Percentiles rank a stretch among this genome's conserved stretches.
Conservation (phyloP, 2,329 filamentous ascomycete species). For the Diaporthe humulicola region DNA sequence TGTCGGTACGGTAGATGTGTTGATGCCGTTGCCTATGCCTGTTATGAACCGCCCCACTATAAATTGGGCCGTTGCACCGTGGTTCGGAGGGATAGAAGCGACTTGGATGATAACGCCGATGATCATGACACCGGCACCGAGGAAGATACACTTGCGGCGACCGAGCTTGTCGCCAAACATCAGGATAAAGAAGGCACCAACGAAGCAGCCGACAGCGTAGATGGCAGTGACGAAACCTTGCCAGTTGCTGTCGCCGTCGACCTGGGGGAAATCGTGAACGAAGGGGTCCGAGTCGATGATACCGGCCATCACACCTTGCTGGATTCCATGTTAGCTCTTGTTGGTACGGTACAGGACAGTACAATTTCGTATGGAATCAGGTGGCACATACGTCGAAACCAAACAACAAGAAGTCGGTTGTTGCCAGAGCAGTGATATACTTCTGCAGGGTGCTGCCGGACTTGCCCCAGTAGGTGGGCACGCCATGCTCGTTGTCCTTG, state of each 20-base stretch:
- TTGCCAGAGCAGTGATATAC: conserved; percentile 37
- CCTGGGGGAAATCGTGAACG: conserved; percentile 47
- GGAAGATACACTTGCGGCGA: conserved; percentile 66
- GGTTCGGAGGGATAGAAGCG: conserved; percentile 58
- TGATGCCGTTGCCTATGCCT: conserved; percentile 65
- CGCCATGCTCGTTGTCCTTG: conserved; percentile 40
- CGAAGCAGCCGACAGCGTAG: conserved; percentile 58
- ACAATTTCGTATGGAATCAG: too few species aligned
- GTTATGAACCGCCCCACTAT: conserved; percentile 64
- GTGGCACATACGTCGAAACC: conserved; percentile 37
- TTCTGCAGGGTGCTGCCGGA: conserved; percentile 38
- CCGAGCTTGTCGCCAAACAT: conserved; percentile 66
- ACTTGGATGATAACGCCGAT: conserved; percentile 68
- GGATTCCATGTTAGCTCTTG: neutral
- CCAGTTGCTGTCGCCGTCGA: conserved; percentile 48
- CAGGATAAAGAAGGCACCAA: conserved; percentile 56
- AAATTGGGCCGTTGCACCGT: conserved; percentile 61
- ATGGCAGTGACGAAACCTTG: conserved; percentile 56
- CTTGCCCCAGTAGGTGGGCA: conserved; percentile 40
- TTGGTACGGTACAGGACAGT: neutral
- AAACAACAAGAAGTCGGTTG: conserved; percentile 38
- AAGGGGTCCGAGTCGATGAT: conserved; percentile 36
- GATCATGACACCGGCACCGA: conserved; percentile 66
- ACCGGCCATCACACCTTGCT: conserved; percentile 41
- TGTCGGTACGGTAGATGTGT: conserved; percentile 60